Evolutionary conservation across 805 yeast genomes (phyloP).

Genomic region (Saturnispora diversa): DNA sequence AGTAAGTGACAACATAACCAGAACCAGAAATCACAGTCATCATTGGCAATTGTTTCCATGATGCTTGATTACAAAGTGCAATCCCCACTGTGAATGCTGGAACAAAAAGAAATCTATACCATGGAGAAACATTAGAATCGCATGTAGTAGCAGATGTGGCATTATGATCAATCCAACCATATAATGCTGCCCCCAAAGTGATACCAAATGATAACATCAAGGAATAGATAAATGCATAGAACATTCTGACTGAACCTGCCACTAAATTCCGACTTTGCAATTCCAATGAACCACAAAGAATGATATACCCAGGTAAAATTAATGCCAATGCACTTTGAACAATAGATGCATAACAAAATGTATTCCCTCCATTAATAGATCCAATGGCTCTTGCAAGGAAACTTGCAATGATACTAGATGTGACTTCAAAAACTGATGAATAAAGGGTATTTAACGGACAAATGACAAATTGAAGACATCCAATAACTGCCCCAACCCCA

Average conservation of each 20-base stretch:
- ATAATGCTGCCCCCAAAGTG: conserved; percentile 85
- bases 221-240: conserved; percentile 90
- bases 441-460: conserved; percentile 79
- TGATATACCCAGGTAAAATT: conserved; percentile 90
- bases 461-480: conserved; percentile 69
- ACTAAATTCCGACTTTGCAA: conserved; percentile 83
- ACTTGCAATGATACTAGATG: conserved; percentile 79
- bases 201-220: conserved; percentile 88
- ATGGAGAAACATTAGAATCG: conserved; percentile 42
- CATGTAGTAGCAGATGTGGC: conserved; percentile 65
- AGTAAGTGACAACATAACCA: conserved; percentile 57
- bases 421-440: conserved; percentile 88
- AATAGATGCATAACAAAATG: conserved; percentile 80
- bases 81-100: conserved; percentile 56
- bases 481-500: conserved; percentile 74
- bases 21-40: conserved; percentile 70
- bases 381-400: conserved; percentile 88
- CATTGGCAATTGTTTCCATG: conserved; percentile 70
- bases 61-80: conserved; percentile 80
- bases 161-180: conserved; percentile 85
- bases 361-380: conserved; percentile 54
- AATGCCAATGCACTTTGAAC: conserved; percentile 87
- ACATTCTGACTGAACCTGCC: conserved; percentile 94
- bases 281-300: conserved; percentile 86
- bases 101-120: conserved; percentile 64